phyloP scores from a whole-genome alignment of 257 asterid genomes.

The Solanum chmielewskii region DNA sequence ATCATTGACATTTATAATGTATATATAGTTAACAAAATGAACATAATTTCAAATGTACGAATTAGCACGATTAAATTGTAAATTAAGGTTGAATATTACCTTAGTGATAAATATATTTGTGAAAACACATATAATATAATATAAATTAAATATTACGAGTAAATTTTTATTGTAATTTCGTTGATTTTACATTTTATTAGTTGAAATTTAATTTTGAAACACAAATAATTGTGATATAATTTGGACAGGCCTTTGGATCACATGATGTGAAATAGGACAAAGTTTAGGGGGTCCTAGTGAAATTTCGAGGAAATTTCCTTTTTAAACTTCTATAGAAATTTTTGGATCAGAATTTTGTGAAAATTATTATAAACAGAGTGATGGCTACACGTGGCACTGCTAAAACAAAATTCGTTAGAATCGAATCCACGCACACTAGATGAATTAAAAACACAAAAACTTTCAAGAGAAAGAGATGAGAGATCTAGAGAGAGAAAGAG shows the following conservation, averaged over 20 bases:
- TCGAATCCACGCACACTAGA: too few species aligned
- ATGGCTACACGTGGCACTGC: neutral
- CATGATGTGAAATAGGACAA: neutral
- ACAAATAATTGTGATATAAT: neutral
- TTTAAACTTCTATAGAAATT: neutral
- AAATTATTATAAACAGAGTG: neutral
- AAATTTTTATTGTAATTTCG: neutral
- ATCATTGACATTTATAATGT: neutral
- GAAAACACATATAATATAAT: neutral
- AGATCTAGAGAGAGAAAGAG: too few species aligned
- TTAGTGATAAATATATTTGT: neutral
- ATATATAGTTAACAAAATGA: neutral
- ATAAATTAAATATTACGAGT: neutral
- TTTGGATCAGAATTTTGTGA: neutral
- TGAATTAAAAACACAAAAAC: too few species aligned
- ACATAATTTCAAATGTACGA: neutral
- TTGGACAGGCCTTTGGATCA: neutral
- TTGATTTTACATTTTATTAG: neutral
- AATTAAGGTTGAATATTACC: neutral
- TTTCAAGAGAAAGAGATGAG: too few species aligned
- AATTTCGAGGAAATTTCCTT: neutral
- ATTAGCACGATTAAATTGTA: neutral
- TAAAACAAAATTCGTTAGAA: too few species aligned
- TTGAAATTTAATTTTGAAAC: neutral
- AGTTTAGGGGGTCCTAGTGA: neutral